A percentile compares a stretch with the other conserved stretches of the same genome.
Evolutionary conservation across 176 grass and related monocot species (phyloP).

Genomic region (Puya raimondii): DNA sequence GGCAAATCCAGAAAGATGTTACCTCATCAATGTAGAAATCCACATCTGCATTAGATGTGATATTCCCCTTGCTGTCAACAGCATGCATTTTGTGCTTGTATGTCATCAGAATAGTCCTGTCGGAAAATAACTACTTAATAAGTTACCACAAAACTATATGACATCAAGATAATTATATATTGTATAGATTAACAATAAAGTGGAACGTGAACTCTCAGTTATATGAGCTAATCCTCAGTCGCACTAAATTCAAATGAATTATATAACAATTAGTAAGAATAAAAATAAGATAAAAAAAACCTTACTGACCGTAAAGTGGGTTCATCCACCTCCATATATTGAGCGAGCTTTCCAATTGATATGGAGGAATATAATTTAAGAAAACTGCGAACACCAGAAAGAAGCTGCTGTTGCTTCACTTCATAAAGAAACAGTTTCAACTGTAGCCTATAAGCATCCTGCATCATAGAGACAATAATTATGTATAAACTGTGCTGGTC

Average conservation of each 20-base stretch:
- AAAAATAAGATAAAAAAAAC: slow-evolving; percentile 13
- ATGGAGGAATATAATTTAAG: slow-evolving; percentile 90
- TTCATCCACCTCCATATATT: slow-evolving; percentile 94
- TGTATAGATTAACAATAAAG: background rate
- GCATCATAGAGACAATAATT: background rate
- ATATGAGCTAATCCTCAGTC: too few relatives aligned
- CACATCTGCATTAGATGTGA: slow-evolving; percentile 75
- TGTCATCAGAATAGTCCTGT: slow-evolving; percentile 88
- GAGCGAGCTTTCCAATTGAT: slow-evolving; percentile 77
- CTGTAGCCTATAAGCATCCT: slow-evolving; percentile 97
- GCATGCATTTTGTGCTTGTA: slow-evolving; percentile 99
- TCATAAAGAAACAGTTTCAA: slow-evolving; percentile 96
- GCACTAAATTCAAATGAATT: background rate
- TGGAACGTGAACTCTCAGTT: slow-evolving; percentile 1
- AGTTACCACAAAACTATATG: background rate
- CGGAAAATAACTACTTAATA: background rate
- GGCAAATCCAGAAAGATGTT: background rate
- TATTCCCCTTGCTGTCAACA: slow-evolving; percentile 75
- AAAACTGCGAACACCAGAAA: slow-evolving; percentile 71
- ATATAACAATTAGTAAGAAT: background rate
- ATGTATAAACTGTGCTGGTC: background rate
- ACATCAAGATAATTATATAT: background rate
- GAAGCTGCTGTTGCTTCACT: slow-evolving; percentile 94
- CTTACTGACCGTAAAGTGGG: slow-evolving; percentile 66
- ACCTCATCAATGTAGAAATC: slow-evolving; percentile 91